These are phyloP conservation scores for Umbilicus rupestris DNA, from an alignment of 164 flowering plant species.

Conservation along the genomic window DNA sequence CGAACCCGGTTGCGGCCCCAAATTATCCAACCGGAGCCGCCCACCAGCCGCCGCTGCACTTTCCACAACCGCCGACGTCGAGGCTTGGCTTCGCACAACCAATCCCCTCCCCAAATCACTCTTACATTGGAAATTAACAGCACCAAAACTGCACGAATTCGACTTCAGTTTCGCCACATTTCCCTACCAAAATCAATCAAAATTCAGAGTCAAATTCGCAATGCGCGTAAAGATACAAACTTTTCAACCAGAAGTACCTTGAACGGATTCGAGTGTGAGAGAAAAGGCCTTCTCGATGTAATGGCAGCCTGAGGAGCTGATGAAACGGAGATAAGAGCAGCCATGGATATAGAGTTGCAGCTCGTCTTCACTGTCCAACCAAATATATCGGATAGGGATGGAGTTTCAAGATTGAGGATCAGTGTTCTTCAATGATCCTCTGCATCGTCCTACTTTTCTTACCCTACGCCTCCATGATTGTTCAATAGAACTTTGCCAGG, in stretches of 20 bases:
- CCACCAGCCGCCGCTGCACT: constrained; percentile 15
- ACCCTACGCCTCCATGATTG: constrained; percentile 12
- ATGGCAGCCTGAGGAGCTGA: neutral
- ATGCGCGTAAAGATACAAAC: neutral
- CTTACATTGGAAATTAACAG: constrained; percentile 10
- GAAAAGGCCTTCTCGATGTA: neutral
- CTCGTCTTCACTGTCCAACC: neutral
- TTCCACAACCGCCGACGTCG: constrained; percentile 15
- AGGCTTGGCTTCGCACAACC: constrained; percentile 20
- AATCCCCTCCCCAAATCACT: constrained; percentile 9
- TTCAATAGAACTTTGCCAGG: neutral
- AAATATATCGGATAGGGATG: constrained; percentile 1
- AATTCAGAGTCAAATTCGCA: neutral
- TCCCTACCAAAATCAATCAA: neutral
- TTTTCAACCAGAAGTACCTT: neutral
- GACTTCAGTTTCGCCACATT: constrained; percentile 16
- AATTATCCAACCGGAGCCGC: constrained; percentile 62
- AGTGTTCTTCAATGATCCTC: neutral
- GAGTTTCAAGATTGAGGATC: neutral
- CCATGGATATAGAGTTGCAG: neutral
- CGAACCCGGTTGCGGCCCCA: constrained; percentile 90
- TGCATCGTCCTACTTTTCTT: neutral
- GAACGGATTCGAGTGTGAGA: neutral
- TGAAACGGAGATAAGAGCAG: constrained; percentile 2
- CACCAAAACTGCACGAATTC: constrained; percentile 14